These are phyloP conservation scores for Leccinum ochraceum DNA, from an alignment of 768 basidiomycete species.

Conservation along the genomic window DNA sequence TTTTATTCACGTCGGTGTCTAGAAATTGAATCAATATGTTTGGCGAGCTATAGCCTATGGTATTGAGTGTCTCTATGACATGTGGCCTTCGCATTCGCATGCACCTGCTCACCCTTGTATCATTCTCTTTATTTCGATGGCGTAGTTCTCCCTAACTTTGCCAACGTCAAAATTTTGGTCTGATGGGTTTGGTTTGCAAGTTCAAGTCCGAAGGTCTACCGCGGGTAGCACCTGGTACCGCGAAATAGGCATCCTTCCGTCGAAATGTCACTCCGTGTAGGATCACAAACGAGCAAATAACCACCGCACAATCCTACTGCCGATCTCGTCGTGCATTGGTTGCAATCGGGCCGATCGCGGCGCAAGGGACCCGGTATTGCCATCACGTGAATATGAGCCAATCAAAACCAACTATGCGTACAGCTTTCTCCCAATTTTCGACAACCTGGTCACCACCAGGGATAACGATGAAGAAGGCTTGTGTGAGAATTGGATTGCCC, in stretches of 20 bases:
- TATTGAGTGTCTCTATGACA: background rate
- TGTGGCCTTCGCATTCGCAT: background rate
- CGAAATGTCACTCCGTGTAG: background rate
- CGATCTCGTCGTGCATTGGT: too few species aligned
- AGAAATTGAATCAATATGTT: background rate
- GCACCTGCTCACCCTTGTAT: background rate
- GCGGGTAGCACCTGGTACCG: too few species aligned
- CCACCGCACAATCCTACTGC: too few species aligned
- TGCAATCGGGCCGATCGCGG: background rate
- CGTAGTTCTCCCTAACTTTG: too few species aligned
- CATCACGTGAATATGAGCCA: background rate
- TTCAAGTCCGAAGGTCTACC: too few species aligned
- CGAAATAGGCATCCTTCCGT: background rate
- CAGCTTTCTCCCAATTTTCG: too few species aligned
- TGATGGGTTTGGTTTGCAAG: too few species aligned
- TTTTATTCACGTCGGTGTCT: background rate
- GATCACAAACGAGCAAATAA: background rate
- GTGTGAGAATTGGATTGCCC: too few species aligned
- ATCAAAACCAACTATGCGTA: background rate
- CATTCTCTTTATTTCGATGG: background rate
- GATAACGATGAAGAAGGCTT: too few species aligned
- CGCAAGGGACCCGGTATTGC: background rate
- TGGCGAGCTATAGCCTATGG: background rate
- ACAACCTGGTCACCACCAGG: too few species aligned
- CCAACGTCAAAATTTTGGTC: too few species aligned